phyloP scores from a whole-genome alignment of 768 basidiomycete species.

The Russula compacta region DNA sequence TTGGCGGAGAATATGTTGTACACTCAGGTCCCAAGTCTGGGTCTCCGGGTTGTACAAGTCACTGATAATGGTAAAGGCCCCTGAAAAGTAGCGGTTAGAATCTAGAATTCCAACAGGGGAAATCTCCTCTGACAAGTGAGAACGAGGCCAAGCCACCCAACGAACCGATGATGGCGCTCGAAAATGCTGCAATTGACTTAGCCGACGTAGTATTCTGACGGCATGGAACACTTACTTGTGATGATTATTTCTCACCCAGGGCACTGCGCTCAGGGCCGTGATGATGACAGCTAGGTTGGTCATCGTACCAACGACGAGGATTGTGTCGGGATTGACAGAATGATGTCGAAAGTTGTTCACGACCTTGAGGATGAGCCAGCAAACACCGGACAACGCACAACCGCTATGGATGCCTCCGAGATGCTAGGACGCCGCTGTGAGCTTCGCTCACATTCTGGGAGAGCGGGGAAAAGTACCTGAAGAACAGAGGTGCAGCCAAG shows the following conservation, averaged over 20 bases:
- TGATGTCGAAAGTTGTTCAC: conserved; percentile 31
- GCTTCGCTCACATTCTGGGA: neutral
- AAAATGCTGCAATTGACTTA: conserved; percentile 29
- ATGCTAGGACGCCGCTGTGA: conserved; percentile 25
- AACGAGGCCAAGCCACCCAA: conserved; percentile 33
- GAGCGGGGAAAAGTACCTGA: conserved; percentile 34
- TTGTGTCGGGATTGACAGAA: conserved; percentile 28
- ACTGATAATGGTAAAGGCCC: conserved; percentile 36
- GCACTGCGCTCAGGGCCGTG: conserved; percentile 33
- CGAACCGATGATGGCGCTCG: conserved; percentile 36
- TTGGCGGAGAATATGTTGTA: conserved; percentile 27
- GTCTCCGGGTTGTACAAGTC: conserved; percentile 32
- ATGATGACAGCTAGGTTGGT: conserved; percentile 32
- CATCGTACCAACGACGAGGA: conserved; percentile 32
- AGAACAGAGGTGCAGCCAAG: conserved; percentile 65
- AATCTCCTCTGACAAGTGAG: conserved; percentile 13
- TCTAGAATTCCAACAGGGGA: neutral
- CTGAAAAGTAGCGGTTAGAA: conserved; percentile 23
- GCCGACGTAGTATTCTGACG: neutral
- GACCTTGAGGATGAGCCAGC: conserved; percentile 32
- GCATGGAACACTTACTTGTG: conserved; percentile 30
- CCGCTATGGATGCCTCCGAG: conserved; percentile 39
- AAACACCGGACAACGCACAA: conserved; percentile 32
- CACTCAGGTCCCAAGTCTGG: conserved; percentile 29
- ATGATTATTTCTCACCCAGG: conserved; percentile 36